Conservation (phyloP, 768 basidiomycete genomes). For the Lactarius sp. region DNA sequence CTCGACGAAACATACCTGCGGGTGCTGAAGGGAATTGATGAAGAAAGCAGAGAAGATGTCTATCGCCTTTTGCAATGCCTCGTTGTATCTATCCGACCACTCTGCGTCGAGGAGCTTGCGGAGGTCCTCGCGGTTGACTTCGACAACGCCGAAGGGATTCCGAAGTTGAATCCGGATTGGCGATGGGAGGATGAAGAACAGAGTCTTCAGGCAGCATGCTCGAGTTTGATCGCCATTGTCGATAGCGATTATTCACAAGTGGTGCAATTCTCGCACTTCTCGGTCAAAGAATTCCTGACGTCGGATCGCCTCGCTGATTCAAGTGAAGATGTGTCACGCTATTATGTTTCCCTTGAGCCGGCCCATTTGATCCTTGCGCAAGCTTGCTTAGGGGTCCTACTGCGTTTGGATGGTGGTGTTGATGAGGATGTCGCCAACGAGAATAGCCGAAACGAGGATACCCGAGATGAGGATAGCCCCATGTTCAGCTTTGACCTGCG, state of each 20-base stretch:
- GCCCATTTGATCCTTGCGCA: neutral
- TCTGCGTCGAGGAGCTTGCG: neutral
- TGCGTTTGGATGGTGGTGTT: neutral
- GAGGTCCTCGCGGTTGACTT: neutral
- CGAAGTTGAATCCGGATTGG: neutral
- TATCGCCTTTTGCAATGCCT: neutral
- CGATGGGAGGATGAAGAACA: neutral
- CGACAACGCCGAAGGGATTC: neutral
- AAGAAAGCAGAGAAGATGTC: neutral
- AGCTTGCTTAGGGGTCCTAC: neutral
- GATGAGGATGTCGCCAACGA: neutral
- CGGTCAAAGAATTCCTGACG: neutral
- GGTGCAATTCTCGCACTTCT: conserved; percentile 1
- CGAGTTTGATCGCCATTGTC: neutral
- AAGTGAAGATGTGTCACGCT: neutral
- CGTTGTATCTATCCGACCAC: neutral
- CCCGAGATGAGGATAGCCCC: too few relatives aligned
- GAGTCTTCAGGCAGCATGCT: neutral
- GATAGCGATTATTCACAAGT: neutral
- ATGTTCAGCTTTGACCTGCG: too few relatives aligned
- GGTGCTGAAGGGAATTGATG: neutral
- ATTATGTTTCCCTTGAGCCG: neutral
- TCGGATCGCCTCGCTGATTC: neutral
- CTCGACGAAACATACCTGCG: neutral
- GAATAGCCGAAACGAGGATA: neutral